Evolutionary conservation across 78 protist species (phyloP).

Genomic region (Isochrysis galbana): DNA sequence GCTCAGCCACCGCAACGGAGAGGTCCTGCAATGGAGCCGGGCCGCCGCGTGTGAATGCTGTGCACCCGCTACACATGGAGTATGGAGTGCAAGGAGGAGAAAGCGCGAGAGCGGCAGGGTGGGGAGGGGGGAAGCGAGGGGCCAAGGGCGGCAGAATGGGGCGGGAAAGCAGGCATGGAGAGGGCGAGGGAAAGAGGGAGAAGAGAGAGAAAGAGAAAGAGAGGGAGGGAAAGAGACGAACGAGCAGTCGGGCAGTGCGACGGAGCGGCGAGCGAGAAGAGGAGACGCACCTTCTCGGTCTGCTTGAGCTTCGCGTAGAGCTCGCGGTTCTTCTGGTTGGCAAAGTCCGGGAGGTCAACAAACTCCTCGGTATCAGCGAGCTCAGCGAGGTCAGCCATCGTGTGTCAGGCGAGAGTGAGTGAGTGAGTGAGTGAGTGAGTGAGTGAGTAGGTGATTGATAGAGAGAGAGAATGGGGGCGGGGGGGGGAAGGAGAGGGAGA

Average conservation of each 20-base stretch:
- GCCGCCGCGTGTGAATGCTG: neutral
- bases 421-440: no score
- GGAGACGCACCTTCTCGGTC: neutral
- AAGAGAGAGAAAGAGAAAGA: neutral
- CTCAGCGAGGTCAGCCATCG: no score
- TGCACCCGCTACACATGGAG: neutral
- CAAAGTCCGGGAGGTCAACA: constrained; percentile 7
- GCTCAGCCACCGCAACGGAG: neutral
- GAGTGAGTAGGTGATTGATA: no score
- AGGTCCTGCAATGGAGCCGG: no score
- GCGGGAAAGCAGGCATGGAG: neutral
- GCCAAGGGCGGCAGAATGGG: neutral
- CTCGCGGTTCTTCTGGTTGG: neutral
- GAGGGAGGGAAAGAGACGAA: neutral
- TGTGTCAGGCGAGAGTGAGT: no score
- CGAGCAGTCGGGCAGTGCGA: no score
- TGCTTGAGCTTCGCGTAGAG: neutral
- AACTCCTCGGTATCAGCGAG: neutral
- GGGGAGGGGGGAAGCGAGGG: neutral
- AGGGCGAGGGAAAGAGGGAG: neutral
- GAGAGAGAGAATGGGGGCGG: no score
- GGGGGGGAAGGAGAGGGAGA: no score
- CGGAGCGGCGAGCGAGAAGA: no score
- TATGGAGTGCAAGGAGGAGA: neutral
- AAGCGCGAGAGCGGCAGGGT: neutral